Evolutionary conservation across 257 asterid genomes (phyloP), one percentile per base, ranked within the genome.

Genomic region (Capsicum baccatum): DNA sequence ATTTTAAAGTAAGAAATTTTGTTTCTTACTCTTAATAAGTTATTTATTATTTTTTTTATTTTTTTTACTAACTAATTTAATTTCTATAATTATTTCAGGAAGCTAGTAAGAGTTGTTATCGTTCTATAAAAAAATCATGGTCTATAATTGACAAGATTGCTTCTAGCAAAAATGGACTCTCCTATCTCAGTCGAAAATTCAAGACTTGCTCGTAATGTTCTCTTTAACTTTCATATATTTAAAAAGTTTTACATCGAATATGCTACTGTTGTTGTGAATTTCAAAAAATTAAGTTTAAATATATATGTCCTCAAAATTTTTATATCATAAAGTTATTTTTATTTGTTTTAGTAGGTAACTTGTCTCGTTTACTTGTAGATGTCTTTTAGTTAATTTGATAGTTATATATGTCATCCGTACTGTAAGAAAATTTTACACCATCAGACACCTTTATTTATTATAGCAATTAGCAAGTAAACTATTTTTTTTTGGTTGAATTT

Each of bases 81-180:
- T 21, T 42, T 50, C 2, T 21, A 6, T 17, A 12, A 42, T 16
- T 37, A 12, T 58, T 55, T 83, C 91, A 94, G 97, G 94, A 91
- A 44, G 91, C 48, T 3, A 94, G 97, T 86, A 57, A 85, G 33
- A 87, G 19, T 1, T 94, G 98, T 60, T 90, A 88, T 35, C 79
- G 83, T 84, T 90, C 90, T 5, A 93, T 93, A 70, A 78, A 62
- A 79, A 67, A 91, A 19, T 95, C 97, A n/a, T 95, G 98, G 98
- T 86, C 85, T 3, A 89, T 76, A 84, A 93, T 93, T n/a, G 96
- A 93, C 85, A 62, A 69, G 83, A 80, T 91, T 21, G 98, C 96
- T 73, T 88, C 92, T 15, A 16, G 86, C 14, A 80, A 83, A 2
- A 80, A 83, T 48, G 98, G 98, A 69, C 95, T 94, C 86, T 82